Evolutionary conservation across 2,329 filamentous ascomycete species (phyloP), one percentile per base, ranked within the genome.

Genomic region (Diaporthe ilicicola): DNA sequence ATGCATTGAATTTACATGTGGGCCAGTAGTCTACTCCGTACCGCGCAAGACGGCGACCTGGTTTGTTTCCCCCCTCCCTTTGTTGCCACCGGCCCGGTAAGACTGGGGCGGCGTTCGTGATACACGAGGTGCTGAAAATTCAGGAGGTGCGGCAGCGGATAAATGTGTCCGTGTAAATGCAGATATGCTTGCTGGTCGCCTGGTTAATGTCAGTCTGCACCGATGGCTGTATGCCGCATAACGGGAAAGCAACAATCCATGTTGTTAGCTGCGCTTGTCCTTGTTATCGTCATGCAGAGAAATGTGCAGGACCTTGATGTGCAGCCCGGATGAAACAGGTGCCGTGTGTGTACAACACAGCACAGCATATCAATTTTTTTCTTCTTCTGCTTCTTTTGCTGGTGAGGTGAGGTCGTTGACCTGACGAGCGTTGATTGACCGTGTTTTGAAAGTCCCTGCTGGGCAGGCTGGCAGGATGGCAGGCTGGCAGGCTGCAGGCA

Each of bases 371-470:
- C 59, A 42, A 62, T 34, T 48, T 10, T 15, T 15, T 34, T 62
- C n/a, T 62, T 42, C 59, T 62, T 48, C 42, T 62, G n/a, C n/a
- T 34, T 34, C 9, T 34, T 34, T 17, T 29, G 15, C 10, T 48
- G 59, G 17, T 17, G 10, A 22, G 51, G 29, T 48, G 42, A 29
- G 19, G 59, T 62, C 27, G 29, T 62, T 62, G 59, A 62, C 42
- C 13, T 48, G 59, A 62, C 27, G 42, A 27, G 48, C 13, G n/a
- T 17, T 34, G 29, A 17, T 39, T 56, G 32, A 15, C 34, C 24
- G 53, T 19, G 32, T n/a, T 17, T 55, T 62, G 42, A 59, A 62
- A 62, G 56, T 62, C 56, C 56, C 39, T 62, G 32, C 27, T n/a
- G 27, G 42, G 32, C 27, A 13, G 27, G 42, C 5, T 32, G 56